phyloP scores from a whole-genome alignment of 805 yeast species.

The Pichia nakasei region DNA sequence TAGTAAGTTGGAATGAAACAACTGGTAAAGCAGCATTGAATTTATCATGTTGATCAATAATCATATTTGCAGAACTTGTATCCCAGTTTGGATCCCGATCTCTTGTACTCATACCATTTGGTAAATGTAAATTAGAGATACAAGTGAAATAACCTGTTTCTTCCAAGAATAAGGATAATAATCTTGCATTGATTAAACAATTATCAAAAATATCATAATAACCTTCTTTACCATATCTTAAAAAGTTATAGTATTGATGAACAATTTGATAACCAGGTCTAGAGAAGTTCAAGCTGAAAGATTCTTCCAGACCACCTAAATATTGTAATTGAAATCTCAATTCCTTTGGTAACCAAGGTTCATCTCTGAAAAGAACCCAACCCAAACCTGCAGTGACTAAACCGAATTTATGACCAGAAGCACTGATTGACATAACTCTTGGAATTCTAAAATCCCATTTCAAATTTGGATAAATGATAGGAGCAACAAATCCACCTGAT shows the following conservation, averaged over 20 bases:
- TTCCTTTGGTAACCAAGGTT: conserved; percentile 53
- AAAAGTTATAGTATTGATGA: conserved; percentile 77
- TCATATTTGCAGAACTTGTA: not conserved
- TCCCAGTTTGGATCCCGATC: conserved; percentile 17
- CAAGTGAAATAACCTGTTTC: conserved; percentile 59
- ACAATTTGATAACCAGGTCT: conserved; percentile 90
- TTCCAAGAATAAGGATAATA: conserved; percentile 54
- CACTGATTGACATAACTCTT: conserved; percentile 76
- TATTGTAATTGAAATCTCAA: conserved; percentile 73
- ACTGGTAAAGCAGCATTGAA: conserved; percentile 81
- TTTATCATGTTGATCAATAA: conserved; percentile 28
- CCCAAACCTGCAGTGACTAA: conserved; percentile 87
- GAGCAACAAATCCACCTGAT: conserved; percentile 83
- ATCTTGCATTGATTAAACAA: conserved; percentile 66
- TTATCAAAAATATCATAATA: conserved; percentile 51
- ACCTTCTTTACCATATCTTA: conserved; percentile 67
- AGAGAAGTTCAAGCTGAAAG: conserved; percentile 80
- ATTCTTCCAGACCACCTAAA: conserved; percentile 82
- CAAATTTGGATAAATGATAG: conserved; percentile 66
- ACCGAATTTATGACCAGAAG: conserved; percentile 92
- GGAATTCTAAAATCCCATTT: conserved; percentile 77
- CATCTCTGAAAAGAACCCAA: conserved; percentile 80
- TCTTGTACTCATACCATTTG: conserved; percentile 30
- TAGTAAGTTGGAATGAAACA: conserved; percentile 72
- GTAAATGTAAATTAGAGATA: conserved; percentile 70